Base-by-base conservation (phyloP, 495 filamentous ascomycete species). In the Penicillium verhagenii region DNA sequence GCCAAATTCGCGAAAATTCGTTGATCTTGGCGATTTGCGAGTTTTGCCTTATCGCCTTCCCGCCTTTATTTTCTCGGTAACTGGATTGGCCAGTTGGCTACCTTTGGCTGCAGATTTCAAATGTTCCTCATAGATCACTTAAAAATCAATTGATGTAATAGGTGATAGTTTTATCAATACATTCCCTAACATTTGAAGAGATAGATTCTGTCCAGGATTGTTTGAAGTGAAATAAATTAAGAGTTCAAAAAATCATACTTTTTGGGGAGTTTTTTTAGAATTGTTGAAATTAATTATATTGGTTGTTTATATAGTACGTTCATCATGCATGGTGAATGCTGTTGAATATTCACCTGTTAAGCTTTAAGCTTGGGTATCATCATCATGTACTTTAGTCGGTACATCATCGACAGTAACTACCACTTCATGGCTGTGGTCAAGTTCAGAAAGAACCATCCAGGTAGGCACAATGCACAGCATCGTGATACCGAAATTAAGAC, bases 361-460 rank as follows among this genome's bases (percentile, higher is more conserved):
- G 28, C 28, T 25, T n/a, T 43, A 43, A 43, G 42, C 42, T 45
- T 45, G 42, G 42, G 42, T 28, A 45, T 28, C 42, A 20, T 56
- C 47, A 39, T 52, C 47, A 14, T 29, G 51, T 45, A 33, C 29
- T 28, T 59, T 59, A 18, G 33, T 1, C 10, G 40, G 10, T 11
- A 60, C 19, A 21, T 68, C 63, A 23, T 68, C 67, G 21, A 23
- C 65, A 21, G 58, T 60, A 43, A 70, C 63, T 42, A 59, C 53
- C 14, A 70, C 59, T 59, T 70, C 67, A 35, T 70, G 67, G 33
- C 65, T 70, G 44, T 70, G 67, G 37, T 70, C 67, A 29, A 70
- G 56, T 23, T 60, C 65, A 20, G 65, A 68, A 2, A 70, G 50
- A 26, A 72, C 63, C 25, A 72, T 66, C 69, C 69, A 72, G 0